Percentiles rank a stretch among this genome's conserved stretches.
Conservation (phyloP, 2,329 filamentous ascomycete genomes). For the Cercospora citrullina region DNA sequence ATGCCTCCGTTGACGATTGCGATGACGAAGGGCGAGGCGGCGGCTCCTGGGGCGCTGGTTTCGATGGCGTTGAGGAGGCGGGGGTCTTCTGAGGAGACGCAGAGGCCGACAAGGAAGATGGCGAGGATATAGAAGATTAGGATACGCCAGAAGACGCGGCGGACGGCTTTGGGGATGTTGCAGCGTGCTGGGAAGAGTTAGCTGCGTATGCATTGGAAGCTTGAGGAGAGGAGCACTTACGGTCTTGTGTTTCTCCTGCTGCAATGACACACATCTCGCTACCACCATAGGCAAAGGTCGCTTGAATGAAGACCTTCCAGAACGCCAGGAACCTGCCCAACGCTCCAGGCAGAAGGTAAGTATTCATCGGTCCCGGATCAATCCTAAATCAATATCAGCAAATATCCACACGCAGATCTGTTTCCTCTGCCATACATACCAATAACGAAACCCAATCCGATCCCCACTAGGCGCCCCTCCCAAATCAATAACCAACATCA, state of each 20-base stretch:
- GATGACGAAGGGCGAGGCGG: slow-evolving; percentile 57
- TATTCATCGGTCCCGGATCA: slow-evolving; percentile 40
- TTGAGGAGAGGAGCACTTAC: neutral
- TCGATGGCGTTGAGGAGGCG: slow-evolving; percentile 32
- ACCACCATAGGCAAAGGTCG: slow-evolving; percentile 39
- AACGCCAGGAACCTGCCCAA: slow-evolving; percentile 46
- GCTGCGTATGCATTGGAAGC: neutral
- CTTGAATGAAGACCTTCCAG: slow-evolving; percentile 39
- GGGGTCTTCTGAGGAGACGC: slow-evolving; percentile 45
- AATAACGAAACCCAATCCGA: slow-evolving; percentile 54
- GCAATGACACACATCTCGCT: slow-evolving; percentile 44
- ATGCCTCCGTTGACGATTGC: slow-evolving; percentile 63
- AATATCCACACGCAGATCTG: too few relatives aligned
- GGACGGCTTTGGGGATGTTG: slow-evolving; percentile 41
- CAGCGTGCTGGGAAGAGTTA: slow-evolving; percentile 16
- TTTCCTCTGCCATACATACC: slow-evolving; percentile 30
- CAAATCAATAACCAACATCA: slow-evolving; percentile 56
- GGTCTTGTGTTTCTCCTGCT: slow-evolving; percentile 34
- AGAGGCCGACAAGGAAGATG: slow-evolving; percentile 41
- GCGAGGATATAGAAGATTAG: slow-evolving; percentile 47
- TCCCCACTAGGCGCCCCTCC: slow-evolving; percentile 55
- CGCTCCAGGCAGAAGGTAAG: slow-evolving; percentile 32
- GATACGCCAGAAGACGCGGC: slow-evolving; percentile 49
- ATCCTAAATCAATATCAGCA: slow-evolving; percentile 25
- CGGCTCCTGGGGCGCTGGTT: slow-evolving; percentile 39